Conservation (phyloP, 768 basidiomycete genomes). For the Rhodotorula taiwanensis region DNA sequence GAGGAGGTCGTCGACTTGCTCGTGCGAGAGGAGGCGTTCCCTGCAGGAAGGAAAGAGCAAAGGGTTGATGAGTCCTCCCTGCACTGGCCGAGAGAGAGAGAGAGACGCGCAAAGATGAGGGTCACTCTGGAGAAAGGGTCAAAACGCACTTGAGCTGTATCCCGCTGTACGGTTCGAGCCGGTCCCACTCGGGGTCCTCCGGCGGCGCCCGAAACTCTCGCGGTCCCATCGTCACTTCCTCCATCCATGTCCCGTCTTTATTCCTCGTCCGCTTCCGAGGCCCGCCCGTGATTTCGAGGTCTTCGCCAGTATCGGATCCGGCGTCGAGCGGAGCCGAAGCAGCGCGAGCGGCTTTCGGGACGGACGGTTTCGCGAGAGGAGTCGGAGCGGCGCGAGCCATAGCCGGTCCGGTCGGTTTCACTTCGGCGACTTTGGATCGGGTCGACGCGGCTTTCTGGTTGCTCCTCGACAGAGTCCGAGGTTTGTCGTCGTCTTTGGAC, state of each 20-base stretch:
- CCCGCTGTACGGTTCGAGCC: conserved; percentile 81
- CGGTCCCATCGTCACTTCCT: conserved; percentile 72
- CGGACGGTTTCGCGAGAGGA: background rate
- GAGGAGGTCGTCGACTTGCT: conserved; percentile 71
- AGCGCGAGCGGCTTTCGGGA: background rate
- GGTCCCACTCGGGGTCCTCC: conserved; percentile 70
- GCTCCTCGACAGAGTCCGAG: background rate
- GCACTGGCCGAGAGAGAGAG: conserved; percentile 7
- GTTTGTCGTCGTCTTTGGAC: background rate
- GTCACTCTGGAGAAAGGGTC: background rate
- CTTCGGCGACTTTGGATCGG: too few species aligned
- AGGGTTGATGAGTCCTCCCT: background rate
- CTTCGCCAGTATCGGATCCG: conserved; percentile 2
- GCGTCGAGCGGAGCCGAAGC: background rate
- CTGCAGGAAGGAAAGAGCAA: background rate
- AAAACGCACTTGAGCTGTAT: conserved; percentile 69
- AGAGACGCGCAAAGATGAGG: too few species aligned
- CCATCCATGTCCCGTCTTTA: conserved; percentile 52
- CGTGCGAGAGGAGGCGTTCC: conserved; percentile 67
- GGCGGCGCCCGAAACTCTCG: conserved; percentile 61
- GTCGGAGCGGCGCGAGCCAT: background rate
- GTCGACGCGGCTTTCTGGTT: too few species aligned
- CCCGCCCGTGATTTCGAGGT: conserved; percentile 18
- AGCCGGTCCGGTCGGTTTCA: background rate
- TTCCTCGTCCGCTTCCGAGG: conserved; percentile 37